These are phyloP conservation scores for Aspergillus ellipticus DNA, from an alignment of 495 filamentous ascomycete genomes.

Conservation along the genomic window DNA sequence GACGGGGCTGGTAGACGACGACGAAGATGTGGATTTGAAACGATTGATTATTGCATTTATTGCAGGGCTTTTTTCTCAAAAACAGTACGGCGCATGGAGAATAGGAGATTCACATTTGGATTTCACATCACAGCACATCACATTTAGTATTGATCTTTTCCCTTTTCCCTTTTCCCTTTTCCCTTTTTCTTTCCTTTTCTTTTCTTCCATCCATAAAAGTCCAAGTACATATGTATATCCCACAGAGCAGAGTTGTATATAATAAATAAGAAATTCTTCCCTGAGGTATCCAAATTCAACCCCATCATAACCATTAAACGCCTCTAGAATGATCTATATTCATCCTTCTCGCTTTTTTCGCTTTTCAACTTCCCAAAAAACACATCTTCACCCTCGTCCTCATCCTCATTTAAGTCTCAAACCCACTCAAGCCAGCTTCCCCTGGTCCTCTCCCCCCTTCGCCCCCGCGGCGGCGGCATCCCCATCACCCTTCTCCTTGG, in stretches of 20 bases:
- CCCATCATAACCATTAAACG: background rate
- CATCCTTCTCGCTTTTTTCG: no score
- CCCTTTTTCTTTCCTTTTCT: background rate
- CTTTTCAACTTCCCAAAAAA: no score
- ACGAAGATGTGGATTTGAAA: background rate
- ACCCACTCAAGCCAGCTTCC: background rate
- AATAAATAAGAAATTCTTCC: background rate
- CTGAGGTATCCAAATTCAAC: slow-evolving; percentile 14
- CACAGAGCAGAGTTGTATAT: slow-evolving; percentile 19
- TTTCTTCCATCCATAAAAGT: background rate
- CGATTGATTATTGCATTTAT: slow-evolving; percentile 8
- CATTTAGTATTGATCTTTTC: background rate
- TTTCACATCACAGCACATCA: background rate
- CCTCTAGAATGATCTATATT: no score
- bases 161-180: background rate
- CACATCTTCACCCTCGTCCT: no score
- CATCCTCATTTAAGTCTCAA: background rate
- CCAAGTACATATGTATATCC: slow-evolving; percentile 23
- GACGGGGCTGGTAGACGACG: slow-evolving; percentile 59
- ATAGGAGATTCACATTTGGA: slow-evolving; percentile 4
- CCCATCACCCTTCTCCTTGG: slow-evolving; percentile 12
- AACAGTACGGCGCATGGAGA: slow-evolving; percentile 11
- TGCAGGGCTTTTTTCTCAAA: slow-evolving; percentile 1
- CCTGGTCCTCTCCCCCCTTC: slow-evolving; percentile 5
- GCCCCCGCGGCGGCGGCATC: no score